These are phyloP conservation scores for Silene noctiflora DNA, from an alignment of 179 eudicot genomes.

Conservation along the genomic window DNA sequence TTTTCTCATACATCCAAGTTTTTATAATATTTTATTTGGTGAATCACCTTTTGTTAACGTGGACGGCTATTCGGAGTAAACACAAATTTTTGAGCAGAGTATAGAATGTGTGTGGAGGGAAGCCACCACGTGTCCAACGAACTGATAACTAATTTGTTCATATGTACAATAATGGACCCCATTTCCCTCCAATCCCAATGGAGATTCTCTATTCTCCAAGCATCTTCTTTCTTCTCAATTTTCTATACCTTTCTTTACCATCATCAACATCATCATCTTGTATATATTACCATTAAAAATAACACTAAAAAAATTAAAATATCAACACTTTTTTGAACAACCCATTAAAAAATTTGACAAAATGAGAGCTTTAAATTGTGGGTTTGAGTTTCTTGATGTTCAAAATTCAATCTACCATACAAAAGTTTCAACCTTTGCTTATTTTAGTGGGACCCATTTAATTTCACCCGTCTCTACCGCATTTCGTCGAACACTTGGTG, in stretches of 20 bases:
- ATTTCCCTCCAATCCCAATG: slow-evolving; percentile 21
- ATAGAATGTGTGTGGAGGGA: slow-evolving; percentile 20
- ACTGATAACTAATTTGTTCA: slow-evolving; percentile 13
- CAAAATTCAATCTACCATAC: slow-evolving; percentile 51
- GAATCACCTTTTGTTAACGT: no score
- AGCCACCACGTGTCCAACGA: slow-evolving; percentile 27
- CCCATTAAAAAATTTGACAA: background rate
- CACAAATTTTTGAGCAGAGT: background rate
- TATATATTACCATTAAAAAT: no score
- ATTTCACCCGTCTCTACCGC: slow-evolving; percentile 49
- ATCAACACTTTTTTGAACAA: background rate
- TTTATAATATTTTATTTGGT: no score
- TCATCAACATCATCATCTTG: background rate
- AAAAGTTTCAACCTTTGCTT: slow-evolving; percentile 49
- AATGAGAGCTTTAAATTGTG: slow-evolving; percentile 67
- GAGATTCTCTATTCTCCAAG: slow-evolving; percentile 32
- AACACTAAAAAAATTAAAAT: no score
- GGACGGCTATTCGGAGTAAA: no score
- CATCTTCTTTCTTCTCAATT: slow-evolving; percentile 20
- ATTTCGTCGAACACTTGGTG: slow-evolving; percentile 63
- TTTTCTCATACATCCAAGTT: no score
- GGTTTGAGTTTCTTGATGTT: slow-evolving; percentile 66
- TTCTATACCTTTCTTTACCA: background rate
- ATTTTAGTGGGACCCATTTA: slow-evolving; percentile 28
- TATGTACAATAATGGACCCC: slow-evolving; percentile 18